phyloP scores from a whole-genome alignment of 169 alveolate species.

The Amoebophrya sp. region DNA sequence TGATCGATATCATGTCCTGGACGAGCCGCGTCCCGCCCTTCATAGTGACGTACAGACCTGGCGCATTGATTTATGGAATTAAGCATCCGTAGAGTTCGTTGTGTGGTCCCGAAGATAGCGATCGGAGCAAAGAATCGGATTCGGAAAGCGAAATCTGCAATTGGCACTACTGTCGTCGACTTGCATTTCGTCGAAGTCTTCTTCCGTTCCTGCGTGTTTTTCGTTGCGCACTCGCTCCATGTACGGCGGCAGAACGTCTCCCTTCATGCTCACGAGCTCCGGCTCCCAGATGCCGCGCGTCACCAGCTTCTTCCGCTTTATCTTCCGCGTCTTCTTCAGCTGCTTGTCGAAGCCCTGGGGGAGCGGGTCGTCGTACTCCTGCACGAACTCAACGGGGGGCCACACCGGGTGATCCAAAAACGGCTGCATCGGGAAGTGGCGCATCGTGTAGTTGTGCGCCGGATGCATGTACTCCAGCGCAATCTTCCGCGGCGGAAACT shows the following conservation, averaged over 20 bases:
- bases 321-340: not conserved
- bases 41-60: not conserved
- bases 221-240: not conserved
- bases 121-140: too few relatives aligned
- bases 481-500: not conserved
- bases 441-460: not conserved
- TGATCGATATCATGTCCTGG: not conserved
- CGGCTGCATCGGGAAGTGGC: not conserved
- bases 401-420: not conserved
- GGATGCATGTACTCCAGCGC: not conserved
- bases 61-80: too few relatives aligned
- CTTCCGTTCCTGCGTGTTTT: not conserved
- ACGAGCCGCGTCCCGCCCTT: not conserved
- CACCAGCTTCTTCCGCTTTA: not conserved
- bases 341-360: not conserved
- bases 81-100: too few relatives aligned
- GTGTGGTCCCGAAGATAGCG: too few relatives aligned
- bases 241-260: not conserved
- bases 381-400: not conserved
- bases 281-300: conserved; percentile 1
- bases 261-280: not conserved
- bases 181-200: not conserved
- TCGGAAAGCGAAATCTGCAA: too few relatives aligned
- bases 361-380: not conserved
- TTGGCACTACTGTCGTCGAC: not conserved